These are phyloP conservation scores for Petunia hybrid DNA, from an alignment of 305 asterid genomes.

Conservation along the genomic window DNA sequence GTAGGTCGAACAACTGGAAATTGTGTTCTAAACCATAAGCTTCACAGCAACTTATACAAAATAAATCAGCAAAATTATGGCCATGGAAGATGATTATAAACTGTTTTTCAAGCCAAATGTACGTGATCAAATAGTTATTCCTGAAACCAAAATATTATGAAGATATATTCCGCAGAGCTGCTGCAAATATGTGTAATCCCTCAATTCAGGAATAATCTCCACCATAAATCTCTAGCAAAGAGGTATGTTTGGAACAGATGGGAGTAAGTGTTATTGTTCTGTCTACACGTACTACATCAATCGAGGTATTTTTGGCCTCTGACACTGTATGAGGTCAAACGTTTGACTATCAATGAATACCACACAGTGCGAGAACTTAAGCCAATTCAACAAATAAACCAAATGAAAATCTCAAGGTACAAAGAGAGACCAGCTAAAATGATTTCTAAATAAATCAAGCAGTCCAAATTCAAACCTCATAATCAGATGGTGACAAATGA, in stretches of 20 bases:
- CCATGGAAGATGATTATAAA: not conserved
- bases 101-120: not conserved
- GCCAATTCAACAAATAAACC: not conserved
- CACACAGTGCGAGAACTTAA: not conserved
- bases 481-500: not conserved
- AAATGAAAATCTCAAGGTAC: not conserved
- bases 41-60: not conserved
- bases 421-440: not conserved
- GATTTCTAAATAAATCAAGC: not conserved
- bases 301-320: not conserved
- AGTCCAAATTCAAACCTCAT: not conserved
- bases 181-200: not conserved
- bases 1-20: not conserved
- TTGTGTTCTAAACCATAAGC: not conserved
- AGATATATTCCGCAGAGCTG: not conserved
- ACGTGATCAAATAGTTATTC: not conserved
- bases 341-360: not conserved
- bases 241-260: not conserved
- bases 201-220: not conserved
- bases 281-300: not conserved
- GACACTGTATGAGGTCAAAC: not conserved
- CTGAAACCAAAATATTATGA: not conserved
- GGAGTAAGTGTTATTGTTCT: not conserved
- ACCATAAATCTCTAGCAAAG: not conserved
- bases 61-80: not conserved